Base-by-base conservation (phyloP, 1,139 yeast genomes). In the Dujonia santamariae region DNA sequence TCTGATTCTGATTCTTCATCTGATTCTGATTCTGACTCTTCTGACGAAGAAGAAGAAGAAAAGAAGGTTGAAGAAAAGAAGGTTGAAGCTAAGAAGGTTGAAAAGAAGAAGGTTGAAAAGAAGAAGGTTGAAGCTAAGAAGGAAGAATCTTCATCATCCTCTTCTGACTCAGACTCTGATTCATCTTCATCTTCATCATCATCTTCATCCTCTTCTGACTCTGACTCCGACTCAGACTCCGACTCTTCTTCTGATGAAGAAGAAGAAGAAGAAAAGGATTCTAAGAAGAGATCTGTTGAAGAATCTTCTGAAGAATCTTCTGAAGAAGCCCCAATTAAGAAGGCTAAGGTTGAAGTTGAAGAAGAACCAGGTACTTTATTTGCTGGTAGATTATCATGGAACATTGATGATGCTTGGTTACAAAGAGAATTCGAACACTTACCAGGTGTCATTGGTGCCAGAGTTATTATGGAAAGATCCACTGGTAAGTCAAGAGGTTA, bases 381-480 rank as follows among this genome's bases (percentile, higher is more conserved):
- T 55, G 97, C 88, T 46, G 98, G 98, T 54, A 82, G 97, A 71
- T 79, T 92, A 54, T 88, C 98, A 22, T 92, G 97, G 97, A 85
- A 82, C 67, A 76, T 92, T 54, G 98, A 92, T 56, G 97, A 88
- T 58, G 95, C 80, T 40, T 85, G 96, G 96, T 79, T 92, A 61
- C 73, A 73, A 63, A 72, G 81, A 48, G 97, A 87, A 70, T 92
- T 92, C 61, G 88, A 82, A 59, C 76, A 75, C 44, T 59, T 77
- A 48, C 95, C 90, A 32, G 95, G 95, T 62, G 92, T 88, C 42
- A 53, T 77, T 31, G 62, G 81, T 51, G 97, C 97, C 47, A 84
- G 98, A 71, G 96, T 92, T 50, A 85, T 92, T 58, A 80, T 82
- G 67, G 97, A 92, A 67, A 83, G 94, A 69, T 85, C 81, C 46